Conservation (phyloP, 176 grass and related monocot genomes). For the Hsuehochloa calcarea region DNA sequence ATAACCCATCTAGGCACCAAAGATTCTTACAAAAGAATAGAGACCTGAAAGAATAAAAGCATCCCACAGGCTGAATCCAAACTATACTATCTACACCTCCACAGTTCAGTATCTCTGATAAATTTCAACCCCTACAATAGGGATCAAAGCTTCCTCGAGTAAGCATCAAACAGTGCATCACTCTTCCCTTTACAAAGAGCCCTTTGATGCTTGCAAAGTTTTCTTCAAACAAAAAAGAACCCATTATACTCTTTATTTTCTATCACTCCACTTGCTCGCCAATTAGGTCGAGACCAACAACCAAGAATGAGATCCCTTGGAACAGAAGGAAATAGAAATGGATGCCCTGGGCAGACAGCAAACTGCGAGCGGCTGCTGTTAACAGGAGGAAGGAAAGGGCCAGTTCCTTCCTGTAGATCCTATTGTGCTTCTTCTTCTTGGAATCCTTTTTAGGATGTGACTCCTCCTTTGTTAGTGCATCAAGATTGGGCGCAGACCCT, state of each 20-base stretch:
- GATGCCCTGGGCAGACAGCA: slow-evolving; percentile 73
- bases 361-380: slow-evolving; percentile 61
- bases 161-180: slow-evolving; percentile 23
- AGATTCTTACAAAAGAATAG: slow-evolving; percentile 69
- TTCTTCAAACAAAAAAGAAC: slow-evolving; percentile 41
- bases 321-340: slow-evolving; percentile 87
- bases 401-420: slow-evolving; percentile 81
- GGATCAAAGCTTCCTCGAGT: slow-evolving; percentile 42
- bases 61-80: slow-evolving; percentile 48
- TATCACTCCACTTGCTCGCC: slow-evolving; percentile 74
- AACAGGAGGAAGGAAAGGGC: slow-evolving; percentile 69
- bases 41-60: slow-evolving; percentile 50
- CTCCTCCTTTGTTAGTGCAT: slow-evolving; percentile 37
- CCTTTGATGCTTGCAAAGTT: slow-evolving; percentile 40
- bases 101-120: slow-evolving; percentile 48
- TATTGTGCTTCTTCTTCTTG: slow-evolving; percentile 64
- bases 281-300: slow-evolving; percentile 76
- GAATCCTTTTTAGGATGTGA: slow-evolving; percentile 49
- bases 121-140: slow-evolving; percentile 34
- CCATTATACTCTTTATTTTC: slow-evolving; percentile 19
- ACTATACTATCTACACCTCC: slow-evolving; percentile 65
- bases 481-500: slow-evolving; percentile 47
- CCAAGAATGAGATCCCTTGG: slow-evolving; percentile 69
- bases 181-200: slow-evolving; percentile 50
- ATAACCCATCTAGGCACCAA: slow-evolving; percentile 34